Evolutionary conservation across 371 early-diverging fungal species (phyloP), one percentile per base, ranked within the genome.

Genomic region (Umbelopsis sp.): DNA sequence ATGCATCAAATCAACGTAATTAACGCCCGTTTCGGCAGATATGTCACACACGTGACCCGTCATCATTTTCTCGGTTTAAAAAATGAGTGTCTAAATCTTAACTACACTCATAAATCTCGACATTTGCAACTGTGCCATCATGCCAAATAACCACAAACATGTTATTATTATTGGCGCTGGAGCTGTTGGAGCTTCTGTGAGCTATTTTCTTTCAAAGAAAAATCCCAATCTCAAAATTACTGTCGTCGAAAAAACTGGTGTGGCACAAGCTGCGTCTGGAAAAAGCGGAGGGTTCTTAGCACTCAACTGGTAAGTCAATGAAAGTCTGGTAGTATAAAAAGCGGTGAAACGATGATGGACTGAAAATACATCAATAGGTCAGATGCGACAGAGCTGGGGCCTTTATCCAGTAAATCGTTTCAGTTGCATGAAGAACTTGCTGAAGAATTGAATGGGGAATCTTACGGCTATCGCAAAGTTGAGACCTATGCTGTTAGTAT

Each of bases 241-340:
- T 4, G 76, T 90, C 12, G 63, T 91, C 44, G 92, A 90, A 73
- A 80, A 84, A 69, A 78, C 83, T 22, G 81, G 76, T 25, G 82
- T 91, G 35, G 91, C 89, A 4, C 83, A 81, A 69, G 83, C 78
- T 51, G 89, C 91, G 12, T 89, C 89, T 45, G 92, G 92, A 3
- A 88, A 87, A 70, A 86, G 90, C 8, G 92, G 92, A 66, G 92
- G 92, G 9, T 92, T 92, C 70, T 77, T 92, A 24, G 88, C 92
- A 14, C 75, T 81, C 24, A 85, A 89, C 66, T 92, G 91, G 82
- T 75, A 74, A 73, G 29, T 38, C 12, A 1, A 66, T 38, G 53
- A 14, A 4, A 7, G 22, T 12, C 57, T 22, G 22, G 3, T 53
- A 24, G 11, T 46, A 2, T 12, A 2, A 35, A 4, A 8, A 5